A percentile compares a stretch with the other conserved stretches of the same genome.
These are phyloP conservation scores for Cucurbita ficifolia DNA, from an alignment of 306 rosid species.

Conservation along the genomic window DNA sequence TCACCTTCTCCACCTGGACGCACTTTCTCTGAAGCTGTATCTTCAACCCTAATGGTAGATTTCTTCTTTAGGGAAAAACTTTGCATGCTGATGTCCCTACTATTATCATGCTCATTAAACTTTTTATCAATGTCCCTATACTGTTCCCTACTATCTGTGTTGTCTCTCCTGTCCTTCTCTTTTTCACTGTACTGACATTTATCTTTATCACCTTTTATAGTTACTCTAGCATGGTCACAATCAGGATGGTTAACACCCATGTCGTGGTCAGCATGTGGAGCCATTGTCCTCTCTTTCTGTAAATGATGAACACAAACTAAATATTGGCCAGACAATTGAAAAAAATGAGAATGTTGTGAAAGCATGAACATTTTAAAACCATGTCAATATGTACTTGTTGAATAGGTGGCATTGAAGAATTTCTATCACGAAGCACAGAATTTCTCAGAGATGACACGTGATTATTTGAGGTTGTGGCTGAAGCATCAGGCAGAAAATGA, in stretches of 20 bases:
- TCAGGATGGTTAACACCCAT: conserved; percentile 63
- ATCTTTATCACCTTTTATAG: conserved; percentile 51
- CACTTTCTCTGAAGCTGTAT: background rate
- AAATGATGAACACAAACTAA: conserved; percentile 36
- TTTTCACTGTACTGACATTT: conserved; percentile 46
- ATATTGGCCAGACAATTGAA: conserved; percentile 5
- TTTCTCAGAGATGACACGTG: conserved; percentile 33
- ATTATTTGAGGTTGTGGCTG: conserved; percentile 56
- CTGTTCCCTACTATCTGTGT: conserved; percentile 43
- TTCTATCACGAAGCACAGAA: conserved; percentile 61
- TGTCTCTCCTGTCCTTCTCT: conserved; percentile 19
- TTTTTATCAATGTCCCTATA: conserved; percentile 59
- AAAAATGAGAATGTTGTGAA: conserved; percentile 1
- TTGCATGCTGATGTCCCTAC: conserved; percentile 42
- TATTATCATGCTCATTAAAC: conserved; percentile 53
- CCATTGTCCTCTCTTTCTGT: conserved; percentile 48
- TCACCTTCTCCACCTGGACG: conserved; percentile 4
- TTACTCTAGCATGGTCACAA: conserved; percentile 55
- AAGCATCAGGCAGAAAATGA: conserved; percentile 77
- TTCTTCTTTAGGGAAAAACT: conserved; percentile 54
- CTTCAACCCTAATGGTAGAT: conserved; percentile 57
- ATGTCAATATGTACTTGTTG: conserved; percentile 48
- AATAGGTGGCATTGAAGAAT: conserved; percentile 42
- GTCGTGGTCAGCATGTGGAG: conserved; percentile 51
- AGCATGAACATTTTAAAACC: conserved; percentile 8